Evolutionary conservation across 768 basidiomycete genomes (phyloP).

Genomic region (Hemileccinum rubropunctum): DNA sequence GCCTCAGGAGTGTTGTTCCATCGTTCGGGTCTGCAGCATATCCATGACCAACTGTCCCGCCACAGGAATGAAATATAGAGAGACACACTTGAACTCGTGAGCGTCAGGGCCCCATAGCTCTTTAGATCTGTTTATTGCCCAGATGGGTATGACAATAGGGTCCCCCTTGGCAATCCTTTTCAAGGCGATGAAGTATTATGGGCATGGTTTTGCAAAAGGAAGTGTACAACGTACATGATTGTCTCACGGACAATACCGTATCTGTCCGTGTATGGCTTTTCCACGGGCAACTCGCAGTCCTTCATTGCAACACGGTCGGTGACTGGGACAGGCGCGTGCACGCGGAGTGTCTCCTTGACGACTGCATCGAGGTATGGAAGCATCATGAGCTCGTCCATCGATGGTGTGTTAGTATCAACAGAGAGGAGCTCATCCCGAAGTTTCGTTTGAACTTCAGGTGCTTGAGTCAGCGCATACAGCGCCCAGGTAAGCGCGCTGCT

Average conservation of each 20-base stretch:
- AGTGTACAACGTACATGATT: conserved; percentile 32
- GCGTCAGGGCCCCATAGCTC: conserved; percentile 64
- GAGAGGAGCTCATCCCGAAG: too few species aligned
- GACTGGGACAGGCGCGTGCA: conserved; percentile 44
- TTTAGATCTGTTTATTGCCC: conserved; percentile 44
- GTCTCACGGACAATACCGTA: conserved; percentile 38
- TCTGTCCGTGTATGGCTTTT: conserved; percentile 41
- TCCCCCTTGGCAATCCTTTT: too few species aligned
- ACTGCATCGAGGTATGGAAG: conserved; percentile 69
- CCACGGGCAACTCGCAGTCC: conserved; percentile 53
- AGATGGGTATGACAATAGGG: neutral
- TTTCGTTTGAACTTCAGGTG: conserved; percentile 43
- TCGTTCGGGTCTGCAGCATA: conserved; percentile 54
- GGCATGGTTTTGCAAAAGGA: too few species aligned
- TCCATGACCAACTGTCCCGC: neutral
- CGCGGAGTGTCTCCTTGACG: conserved; percentile 56
- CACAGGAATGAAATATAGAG: neutral
- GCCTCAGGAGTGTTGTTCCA: conserved; percentile 52
- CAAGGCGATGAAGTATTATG: too few species aligned
- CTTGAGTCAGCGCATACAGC: conserved; percentile 50
- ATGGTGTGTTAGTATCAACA: too few species aligned
- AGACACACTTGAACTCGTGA: conserved; percentile 49
- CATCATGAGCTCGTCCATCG: too few species aligned
- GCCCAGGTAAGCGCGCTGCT: conserved; percentile 53
- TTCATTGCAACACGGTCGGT: conserved; percentile 44